Percentiles rank a stretch among this genome's conserved stretches.
phyloP scores from a whole-genome alignment of 106 monocot species.

The Acorus calamus region DNA sequence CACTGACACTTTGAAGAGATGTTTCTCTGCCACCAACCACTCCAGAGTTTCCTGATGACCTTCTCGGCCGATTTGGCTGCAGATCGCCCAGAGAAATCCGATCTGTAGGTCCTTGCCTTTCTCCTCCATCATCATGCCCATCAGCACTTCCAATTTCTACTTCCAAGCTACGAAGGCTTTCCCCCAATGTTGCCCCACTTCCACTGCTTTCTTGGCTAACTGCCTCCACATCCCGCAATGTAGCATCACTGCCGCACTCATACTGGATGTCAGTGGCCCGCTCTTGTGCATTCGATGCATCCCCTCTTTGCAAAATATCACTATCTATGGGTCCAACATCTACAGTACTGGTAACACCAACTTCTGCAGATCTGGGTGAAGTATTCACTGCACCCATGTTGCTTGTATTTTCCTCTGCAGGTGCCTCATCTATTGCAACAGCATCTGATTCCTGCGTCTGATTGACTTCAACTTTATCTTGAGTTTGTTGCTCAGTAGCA shows the following conservation, averaged over 20 bases:
- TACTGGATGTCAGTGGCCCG: constrained; percentile 82
- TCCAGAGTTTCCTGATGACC: constrained; percentile 26
- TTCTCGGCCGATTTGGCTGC: constrained; percentile 43
- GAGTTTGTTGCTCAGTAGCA: constrained; percentile 16
- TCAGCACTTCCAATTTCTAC: constrained; percentile 98
- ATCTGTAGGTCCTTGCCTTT: constrained; percentile 45
- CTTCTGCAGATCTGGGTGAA: constrained; percentile 18
- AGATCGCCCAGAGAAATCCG: constrained; percentile 43
- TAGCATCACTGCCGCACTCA: constrained; percentile 53
- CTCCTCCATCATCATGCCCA: constrained; percentile 82
- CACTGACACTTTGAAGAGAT: constrained; percentile 81
- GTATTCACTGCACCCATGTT: constrained; percentile 33
- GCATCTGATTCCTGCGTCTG: constrained; percentile 36
- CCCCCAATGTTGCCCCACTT: constrained; percentile 90
- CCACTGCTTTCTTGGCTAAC: constrained; percentile 96
- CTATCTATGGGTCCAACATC: constrained; percentile 16
- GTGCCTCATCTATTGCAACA: constrained; percentile 24
- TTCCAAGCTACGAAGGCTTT: constrained; percentile 88
- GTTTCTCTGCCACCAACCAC: constrained; percentile 42
- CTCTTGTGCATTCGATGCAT: constrained; percentile 38
- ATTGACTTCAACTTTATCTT: constrained; percentile 32
- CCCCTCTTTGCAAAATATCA: constrained; percentile 30
- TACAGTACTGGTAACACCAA: constrained; percentile 10
- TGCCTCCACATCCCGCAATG: constrained; percentile 79
- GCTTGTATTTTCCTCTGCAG: constrained; percentile 19